Percentiles rank a stretch among this genome's conserved stretches.
These are phyloP conservation scores for Thelonectria blattea DNA, from an alignment of 2,329 filamentous ascomycete genomes.

Conservation along the genomic window DNA sequence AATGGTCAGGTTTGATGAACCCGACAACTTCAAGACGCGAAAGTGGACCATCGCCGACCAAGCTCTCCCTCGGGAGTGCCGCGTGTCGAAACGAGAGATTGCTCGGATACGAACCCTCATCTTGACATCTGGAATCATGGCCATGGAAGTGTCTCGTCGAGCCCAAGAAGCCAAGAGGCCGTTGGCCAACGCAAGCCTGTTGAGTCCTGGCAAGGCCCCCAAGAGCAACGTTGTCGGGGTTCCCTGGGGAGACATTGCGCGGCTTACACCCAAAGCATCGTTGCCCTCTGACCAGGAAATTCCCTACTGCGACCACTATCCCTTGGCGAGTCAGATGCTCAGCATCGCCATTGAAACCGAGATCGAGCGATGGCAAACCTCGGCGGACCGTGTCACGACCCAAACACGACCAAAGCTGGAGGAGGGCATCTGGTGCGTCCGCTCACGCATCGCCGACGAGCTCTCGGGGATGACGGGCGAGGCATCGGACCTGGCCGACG, in stretches of 20 bases:
- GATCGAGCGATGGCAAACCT: constrained; percentile 61
- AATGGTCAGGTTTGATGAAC: constrained; percentile 35
- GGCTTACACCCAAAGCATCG: constrained; percentile 45
- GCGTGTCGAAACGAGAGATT: constrained; percentile 72
- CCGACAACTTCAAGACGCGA: constrained; percentile 39
- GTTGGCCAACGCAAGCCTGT: constrained; percentile 33
- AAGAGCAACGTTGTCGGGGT: constrained; percentile 33
- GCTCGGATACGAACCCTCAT: constrained; percentile 79
- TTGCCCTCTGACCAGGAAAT: constrained; percentile 45
- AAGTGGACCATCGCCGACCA: constrained; percentile 61
- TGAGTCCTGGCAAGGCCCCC: constrained; percentile 30
- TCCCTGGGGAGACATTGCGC: constrained; percentile 53
- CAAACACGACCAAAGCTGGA: constrained; percentile 62
- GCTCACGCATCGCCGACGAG: constrained; percentile 56
- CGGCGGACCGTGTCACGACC: constrained; percentile 64
- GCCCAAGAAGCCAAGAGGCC: constrained; percentile 57
- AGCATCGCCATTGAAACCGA: constrained; percentile 53
- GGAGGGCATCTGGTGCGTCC: constrained; percentile 53
- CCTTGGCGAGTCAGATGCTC: constrained; percentile 59
- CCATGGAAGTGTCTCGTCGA: constrained; percentile 76
- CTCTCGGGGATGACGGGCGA: constrained; percentile 66
- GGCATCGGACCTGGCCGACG: constrained; percentile 80
- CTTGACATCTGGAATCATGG: constrained; percentile 87
- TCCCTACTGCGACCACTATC: constrained; percentile 54
- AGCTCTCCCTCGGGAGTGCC: constrained; percentile 43